Evolutionary conservation across 768 basidiomycete genomes (phyloP), one percentile per base, ranked within the genome.

Genomic region (Mycena vitilis): DNA sequence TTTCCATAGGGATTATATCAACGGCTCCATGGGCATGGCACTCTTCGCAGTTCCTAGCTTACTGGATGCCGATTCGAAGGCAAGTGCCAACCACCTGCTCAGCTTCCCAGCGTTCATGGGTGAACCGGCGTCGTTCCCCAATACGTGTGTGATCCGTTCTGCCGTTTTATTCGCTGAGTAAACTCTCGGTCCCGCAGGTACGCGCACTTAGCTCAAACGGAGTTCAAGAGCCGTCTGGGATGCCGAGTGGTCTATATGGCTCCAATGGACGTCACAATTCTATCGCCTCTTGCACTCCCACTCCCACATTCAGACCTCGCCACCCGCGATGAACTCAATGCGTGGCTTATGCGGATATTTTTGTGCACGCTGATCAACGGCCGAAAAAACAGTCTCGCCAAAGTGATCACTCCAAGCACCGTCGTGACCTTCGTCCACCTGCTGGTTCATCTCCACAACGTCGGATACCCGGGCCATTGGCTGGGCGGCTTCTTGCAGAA

Each of bases 401-500:
- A 45, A 37, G 13, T 63, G 20, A 20, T 53, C 48, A 65, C 73
- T 34, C 77, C 78, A 13, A 79, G 78, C 71, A 81, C 74, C 60
- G 70, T 82, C 18, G 75, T 76, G 12, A 74, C 76, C 8, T 81
- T 81, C 72, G 59, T 81, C 54, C 66, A 72, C 15, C 72, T 81
- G 2, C 72, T 81, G 22, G 65, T 79, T 30, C 74, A 78, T 64
- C 76, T 81, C 18, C 73, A 76, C 57, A 65, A 71, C 36, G 76
- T 79, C 54, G 80, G 79, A 2, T 81, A 78, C 64, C 81, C 81
- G 2, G 70, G 67, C 8, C 81, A 80, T 63, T 81, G 79, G 81
- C 75, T 82, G 38, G 72, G 75, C 52, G 79, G 80, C 10, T 78
- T 75, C 70, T 51, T 78, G 18, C 66, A 74, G 53, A 70, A 62